A percentile compares a stretch with the other conserved stretches of the same genome.
phyloP scores from a whole-genome alignment of 495 filamentous ascomycete genomes.

The Aspergillus sclerotioniger region DNA sequence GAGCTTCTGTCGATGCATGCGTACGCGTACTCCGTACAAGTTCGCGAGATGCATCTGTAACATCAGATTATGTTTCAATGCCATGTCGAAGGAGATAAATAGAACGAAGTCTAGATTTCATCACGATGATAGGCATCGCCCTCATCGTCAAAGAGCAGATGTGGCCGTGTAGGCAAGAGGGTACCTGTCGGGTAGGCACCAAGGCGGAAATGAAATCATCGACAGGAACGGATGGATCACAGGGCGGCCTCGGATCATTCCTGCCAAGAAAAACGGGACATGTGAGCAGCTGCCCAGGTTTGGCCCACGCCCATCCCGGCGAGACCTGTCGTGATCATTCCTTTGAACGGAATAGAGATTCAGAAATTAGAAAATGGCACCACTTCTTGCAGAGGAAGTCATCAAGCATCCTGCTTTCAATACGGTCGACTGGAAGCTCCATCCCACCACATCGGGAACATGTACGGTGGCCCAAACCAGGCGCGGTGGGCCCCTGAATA shows the following conservation, averaged over 20 bases:
- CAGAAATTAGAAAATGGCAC: conserved; percentile 18
- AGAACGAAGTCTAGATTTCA: background rate
- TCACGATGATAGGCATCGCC: background rate
- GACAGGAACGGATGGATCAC: background rate
- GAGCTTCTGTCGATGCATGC: background rate
- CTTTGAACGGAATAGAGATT: background rate
- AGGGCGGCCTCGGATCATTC: background rate
- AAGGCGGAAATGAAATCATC: background rate
- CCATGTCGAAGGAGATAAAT: background rate
- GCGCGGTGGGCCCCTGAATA: conserved; percentile 64
- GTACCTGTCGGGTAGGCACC: background rate
- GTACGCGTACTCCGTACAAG: background rate
- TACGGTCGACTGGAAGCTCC: conserved; percentile 61
- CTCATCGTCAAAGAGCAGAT: background rate
- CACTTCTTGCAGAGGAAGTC: conserved; percentile 46
- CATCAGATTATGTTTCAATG: background rate
- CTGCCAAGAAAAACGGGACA: conserved; percentile 3
- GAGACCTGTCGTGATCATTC: background rate
- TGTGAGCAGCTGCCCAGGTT: background rate
- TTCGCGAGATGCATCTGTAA: background rate
- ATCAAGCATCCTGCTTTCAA: conserved; percentile 49
- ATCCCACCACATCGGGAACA: conserved; percentile 55
- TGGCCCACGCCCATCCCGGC: background rate
- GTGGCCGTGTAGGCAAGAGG: background rate
- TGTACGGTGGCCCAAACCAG: conserved; percentile 60